Evolutionary conservation across 2,329 filamentous ascomycete genomes (phyloP).

Genomic region (Sphaerulina populicola): DNA sequence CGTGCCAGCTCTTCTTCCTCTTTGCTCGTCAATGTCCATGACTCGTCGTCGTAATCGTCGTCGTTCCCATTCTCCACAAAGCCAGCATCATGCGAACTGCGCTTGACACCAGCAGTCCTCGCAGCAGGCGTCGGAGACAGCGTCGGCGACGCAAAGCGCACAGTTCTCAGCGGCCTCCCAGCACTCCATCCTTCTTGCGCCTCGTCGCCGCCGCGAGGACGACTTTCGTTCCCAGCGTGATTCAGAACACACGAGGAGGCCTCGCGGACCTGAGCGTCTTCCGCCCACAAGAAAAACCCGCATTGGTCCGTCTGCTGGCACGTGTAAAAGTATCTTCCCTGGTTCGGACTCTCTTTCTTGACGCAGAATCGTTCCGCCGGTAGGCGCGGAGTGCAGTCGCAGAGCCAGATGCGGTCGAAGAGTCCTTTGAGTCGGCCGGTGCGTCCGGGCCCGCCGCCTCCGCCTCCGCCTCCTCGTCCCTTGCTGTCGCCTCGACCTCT

Average conservation of each 20-base stretch:
- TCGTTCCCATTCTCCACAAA: slow-evolving; percentile 19
- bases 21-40: slow-evolving; percentile 31
- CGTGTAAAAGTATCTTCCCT: slow-evolving; percentile 47
- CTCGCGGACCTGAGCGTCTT: slow-evolving; percentile 45
- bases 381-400: slow-evolving; percentile 49
- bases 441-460: slow-evolving; percentile 8
- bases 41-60: slow-evolving; percentile 27
- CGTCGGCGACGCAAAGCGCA: slow-evolving; percentile 7
- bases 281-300: slow-evolving; percentile 52
- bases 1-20: slow-evolving; percentile 31
- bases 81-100: slow-evolving; percentile 22
- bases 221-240: slow-evolving; percentile 43
- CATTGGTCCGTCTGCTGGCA: slow-evolving; percentile 49
- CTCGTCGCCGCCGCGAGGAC: slow-evolving; percentile 1
- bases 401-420: slow-evolving; percentile 41
- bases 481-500: background rate
- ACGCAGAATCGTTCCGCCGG: slow-evolving; percentile 49
- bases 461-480: background rate
- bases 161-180: slow-evolving; percentile 11
- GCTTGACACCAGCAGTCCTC: slow-evolving; percentile 25
- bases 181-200: slow-evolving; percentile 27
- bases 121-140: slow-evolving; percentile 16
- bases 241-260: slow-evolving; percentile 38
- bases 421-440: slow-evolving; percentile 20
- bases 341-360: slow-evolving; percentile 50